These are phyloP conservation scores for Lodderomyces jiufengensis DNA, from an alignment of 1,139 yeast genomes.

Conservation along the genomic window DNA sequence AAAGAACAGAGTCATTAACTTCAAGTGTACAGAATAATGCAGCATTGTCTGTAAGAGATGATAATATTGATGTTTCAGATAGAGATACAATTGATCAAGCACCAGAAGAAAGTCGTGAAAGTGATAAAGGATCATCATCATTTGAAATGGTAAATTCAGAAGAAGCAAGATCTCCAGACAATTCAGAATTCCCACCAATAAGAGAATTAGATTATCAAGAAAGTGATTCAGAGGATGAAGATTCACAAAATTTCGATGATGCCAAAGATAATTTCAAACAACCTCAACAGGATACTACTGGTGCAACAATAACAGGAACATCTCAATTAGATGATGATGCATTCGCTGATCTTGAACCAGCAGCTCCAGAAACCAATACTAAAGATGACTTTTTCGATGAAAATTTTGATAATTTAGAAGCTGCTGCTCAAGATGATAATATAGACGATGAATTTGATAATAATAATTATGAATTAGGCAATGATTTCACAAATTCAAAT, in stretches of 20 bases:
- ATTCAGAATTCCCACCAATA: slow-evolving; percentile 68
- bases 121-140: slow-evolving; percentile 46
- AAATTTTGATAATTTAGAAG: slow-evolving; percentile 37
- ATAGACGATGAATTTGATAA: slow-evolving; percentile 22
- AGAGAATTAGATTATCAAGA: slow-evolving; percentile 61
- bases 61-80: slow-evolving; percentile 54
- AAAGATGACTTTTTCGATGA: slow-evolving; percentile 34
- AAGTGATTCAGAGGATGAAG: slow-evolving; percentile 37
- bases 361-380: slow-evolving; percentile 24
- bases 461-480: slow-evolving; percentile 17
- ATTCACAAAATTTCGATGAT: slow-evolving; percentile 34
- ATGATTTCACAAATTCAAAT: slow-evolving; percentile 29
- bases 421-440: slow-evolving; percentile 46
- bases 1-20: slow-evolving; percentile 72
- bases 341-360: slow-evolving; percentile 40
- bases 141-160: slow-evolving; percentile 53
- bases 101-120: slow-evolving; percentile 18
- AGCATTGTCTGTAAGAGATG: slow-evolving; percentile 83
- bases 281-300: slow-evolving; percentile 12
- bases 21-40: slow-evolving; percentile 92
- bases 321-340: slow-evolving; percentile 25
- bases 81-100: slow-evolving; percentile 49
- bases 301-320: slow-evolving; percentile 2
- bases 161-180: slow-evolving; percentile 27
- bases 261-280: slow-evolving; percentile 36